phyloP scores from a whole-genome alignment of 176 grass and related monocot genomes.

The Alopecurus myosuroides region DNA sequence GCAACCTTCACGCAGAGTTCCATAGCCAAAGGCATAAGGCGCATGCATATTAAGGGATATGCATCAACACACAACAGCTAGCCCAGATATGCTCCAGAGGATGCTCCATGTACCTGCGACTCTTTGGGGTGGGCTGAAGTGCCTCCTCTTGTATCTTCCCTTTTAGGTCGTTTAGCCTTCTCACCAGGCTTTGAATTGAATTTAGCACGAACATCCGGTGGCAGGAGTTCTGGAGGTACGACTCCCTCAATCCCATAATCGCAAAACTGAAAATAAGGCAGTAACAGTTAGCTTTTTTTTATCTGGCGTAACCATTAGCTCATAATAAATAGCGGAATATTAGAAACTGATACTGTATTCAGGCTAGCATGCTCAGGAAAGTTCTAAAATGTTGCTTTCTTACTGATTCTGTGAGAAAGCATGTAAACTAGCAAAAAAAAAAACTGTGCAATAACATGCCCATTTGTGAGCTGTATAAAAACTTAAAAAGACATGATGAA shows the following conservation, averaged over 20 bases:
- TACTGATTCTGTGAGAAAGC: not conserved
- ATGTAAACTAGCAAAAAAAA: not conserved
- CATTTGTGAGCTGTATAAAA: not conserved
- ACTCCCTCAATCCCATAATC: constrained; percentile 92
- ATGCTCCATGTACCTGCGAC: constrained; percentile 37
- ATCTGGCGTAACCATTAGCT: not conserved
- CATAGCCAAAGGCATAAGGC: constrained; percentile 4
- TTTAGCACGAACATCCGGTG: constrained; percentile 63
- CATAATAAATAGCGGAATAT: not conserved
- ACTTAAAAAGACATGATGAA: not conserved
- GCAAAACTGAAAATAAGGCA: constrained; percentile 28
- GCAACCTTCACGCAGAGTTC: constrained; percentile 31
- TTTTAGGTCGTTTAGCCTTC: constrained; percentile 72
- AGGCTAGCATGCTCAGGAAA: not conserved
- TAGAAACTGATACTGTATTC: not conserved
- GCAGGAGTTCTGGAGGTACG: constrained; percentile 78
- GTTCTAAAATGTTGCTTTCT: not conserved
- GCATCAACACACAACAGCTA: not conserved
- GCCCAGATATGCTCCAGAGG: not conserved
- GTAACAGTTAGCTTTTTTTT: not conserved
- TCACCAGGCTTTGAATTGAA: constrained; percentile 63
- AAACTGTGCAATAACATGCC: not conserved
- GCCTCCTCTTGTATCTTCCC: constrained; percentile 60
- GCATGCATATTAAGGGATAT: not conserved
- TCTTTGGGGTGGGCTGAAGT: constrained; percentile 57